These are phyloP conservation scores for Erucastrum elatum DNA, from an alignment of 345 rosid genomes.

Conservation along the genomic window DNA sequence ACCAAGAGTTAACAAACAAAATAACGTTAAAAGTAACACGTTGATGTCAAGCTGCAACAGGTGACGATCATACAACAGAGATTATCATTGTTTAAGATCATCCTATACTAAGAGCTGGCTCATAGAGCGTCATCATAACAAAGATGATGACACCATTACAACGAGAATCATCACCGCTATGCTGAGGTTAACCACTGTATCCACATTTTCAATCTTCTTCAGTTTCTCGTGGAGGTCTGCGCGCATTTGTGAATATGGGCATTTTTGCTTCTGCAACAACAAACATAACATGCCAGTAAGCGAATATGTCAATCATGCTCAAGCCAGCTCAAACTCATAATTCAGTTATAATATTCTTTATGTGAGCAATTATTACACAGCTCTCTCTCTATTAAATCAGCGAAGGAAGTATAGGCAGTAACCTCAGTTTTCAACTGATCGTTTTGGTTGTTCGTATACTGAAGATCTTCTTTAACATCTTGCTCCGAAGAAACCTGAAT, in stretches of 20 bases:
- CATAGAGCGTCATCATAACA: slow-evolving; percentile 18
- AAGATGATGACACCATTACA: slow-evolving; percentile 30
- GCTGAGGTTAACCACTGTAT: slow-evolving; percentile 63
- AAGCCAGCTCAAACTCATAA: not conserved
- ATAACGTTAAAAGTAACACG: not conserved
- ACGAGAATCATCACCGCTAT: slow-evolving; percentile 53
- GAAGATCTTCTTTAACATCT: slow-evolving; percentile 35
- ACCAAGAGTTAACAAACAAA: not conserved
- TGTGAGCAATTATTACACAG: not conserved
- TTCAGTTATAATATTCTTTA: not conserved
- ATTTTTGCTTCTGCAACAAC: slow-evolving; percentile 50
- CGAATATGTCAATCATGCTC: not conserved
- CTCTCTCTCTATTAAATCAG: too few species aligned
- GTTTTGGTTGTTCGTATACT: slow-evolving; percentile 23
- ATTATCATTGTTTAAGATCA: not conserved
- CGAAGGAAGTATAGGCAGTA: not conserved
- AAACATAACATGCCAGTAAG: not conserved
- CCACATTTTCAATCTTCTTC: slow-evolving; percentile 49
- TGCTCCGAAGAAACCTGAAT: slow-evolving; percentile 36
- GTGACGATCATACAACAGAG: slow-evolving; percentile 12
- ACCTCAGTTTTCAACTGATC: slow-evolving; percentile 44
- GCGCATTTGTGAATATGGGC: slow-evolving; percentile 46
- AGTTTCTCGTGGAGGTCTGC: slow-evolving; percentile 40
- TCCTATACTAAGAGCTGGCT: slow-evolving; percentile 16
- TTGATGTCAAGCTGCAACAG: slow-evolving; percentile 9